Base-by-base conservation (phyloP, 106 monocot genomes). In the Dioscorea zingiberensis region DNA sequence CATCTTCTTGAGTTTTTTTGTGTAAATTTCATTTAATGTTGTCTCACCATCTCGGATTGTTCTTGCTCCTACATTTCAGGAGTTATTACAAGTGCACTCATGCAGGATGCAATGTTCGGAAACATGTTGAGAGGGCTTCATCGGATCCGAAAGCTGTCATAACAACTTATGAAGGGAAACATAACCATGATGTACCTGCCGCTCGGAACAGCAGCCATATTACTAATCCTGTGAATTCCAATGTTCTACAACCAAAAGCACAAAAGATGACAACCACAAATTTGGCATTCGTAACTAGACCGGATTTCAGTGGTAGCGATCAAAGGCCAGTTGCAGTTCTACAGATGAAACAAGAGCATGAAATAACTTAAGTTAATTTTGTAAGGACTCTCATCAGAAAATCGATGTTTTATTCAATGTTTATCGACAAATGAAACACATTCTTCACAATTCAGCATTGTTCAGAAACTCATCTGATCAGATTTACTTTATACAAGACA, bases 21-120 rank as follows among this genome's bases (percentile, higher is more conserved):
- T n/a, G n/a, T n/a, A n/a, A n/a, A 38, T 8, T 2, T 10, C 4
- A 1, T 2, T 38, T 38, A 38, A 38, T 38, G 38, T 2, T 38
- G 10, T 38, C 38, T 38, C 38, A n/a, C n/a, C n/a, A n/a, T n/a
- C n/a, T n/a, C n/a, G n/a, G n/a, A n/a, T n/a, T 38, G 30, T 38
- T 0, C 4, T 38, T 38, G 1, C 10, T 38, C 38, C 6, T 6
- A 38, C 38, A 38, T 1, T 69, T 58, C 64, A 91, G 90, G 83
- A 86, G 86, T 69, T 89, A 85, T 61, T 89, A 89, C 82, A 89
- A 82, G 62, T 89, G 85, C 80, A 93, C 93, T 21, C 67, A 56
- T 57, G 30, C 45, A 1, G 93, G 85, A 25, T 93, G 93, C 71
- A 83, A 68, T 44, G 93, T 93, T 19, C 75, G 85, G 54, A 93